These are phyloP conservation scores for Yarrowia sp. DNA, from an alignment of 805 yeast genomes.

Conservation along the genomic window DNA sequence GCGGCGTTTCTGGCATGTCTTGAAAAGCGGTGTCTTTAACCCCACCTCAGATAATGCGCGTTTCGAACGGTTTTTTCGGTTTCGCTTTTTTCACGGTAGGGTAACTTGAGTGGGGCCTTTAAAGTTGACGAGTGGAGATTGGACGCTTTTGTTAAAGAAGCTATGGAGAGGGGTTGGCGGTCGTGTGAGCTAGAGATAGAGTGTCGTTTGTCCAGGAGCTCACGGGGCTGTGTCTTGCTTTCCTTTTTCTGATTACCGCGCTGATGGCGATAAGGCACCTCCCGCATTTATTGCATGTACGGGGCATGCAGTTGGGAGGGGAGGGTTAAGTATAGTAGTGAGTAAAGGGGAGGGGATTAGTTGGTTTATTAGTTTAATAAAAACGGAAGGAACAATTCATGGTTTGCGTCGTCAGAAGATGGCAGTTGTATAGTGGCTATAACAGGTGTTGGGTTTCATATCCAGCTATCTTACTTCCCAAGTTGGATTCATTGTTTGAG, in stretches of 20 bases:
- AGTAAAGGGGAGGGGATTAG: no score
- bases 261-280: not conserved
- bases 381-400: no score
- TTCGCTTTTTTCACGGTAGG: constrained; percentile 1
- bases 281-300: constrained; percentile 9
- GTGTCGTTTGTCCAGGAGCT: not conserved
- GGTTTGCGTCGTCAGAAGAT: no score
- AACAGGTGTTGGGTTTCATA: no score
- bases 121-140: constrained; percentile 4
- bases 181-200: not conserved
- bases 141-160: not conserved
- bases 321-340: not conserved
- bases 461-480: no score
- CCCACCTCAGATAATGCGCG: constrained; percentile 30
- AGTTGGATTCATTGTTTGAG: no score
- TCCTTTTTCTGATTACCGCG: not conserved
- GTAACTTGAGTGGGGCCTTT: constrained; percentile 31
- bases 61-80: not conserved
- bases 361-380: no score
- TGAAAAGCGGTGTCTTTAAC: constrained; percentile 21
- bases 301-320: not conserved
- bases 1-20: not conserved
- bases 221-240: not conserved
- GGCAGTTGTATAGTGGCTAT: no score
- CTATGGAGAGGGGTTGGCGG: not conserved